Conservation (phyloP, 176 grass and related monocot species). For the sorghum (Sorghum bicolor) region DNA sequence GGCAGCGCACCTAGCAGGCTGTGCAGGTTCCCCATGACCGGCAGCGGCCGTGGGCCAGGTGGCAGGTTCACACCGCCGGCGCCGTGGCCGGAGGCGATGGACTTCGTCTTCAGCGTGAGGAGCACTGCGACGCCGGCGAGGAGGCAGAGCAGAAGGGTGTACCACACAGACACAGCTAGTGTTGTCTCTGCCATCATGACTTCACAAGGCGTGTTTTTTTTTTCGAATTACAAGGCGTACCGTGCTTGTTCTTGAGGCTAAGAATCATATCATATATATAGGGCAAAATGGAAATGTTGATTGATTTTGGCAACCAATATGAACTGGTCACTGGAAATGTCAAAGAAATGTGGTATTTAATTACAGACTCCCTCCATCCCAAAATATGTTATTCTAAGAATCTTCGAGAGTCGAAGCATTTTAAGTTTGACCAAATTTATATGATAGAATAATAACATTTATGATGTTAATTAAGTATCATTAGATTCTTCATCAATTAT, state of each 20-base stretch:
- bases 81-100: not conserved
- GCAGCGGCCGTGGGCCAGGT: constrained; percentile 38
- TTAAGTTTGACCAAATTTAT: no score
- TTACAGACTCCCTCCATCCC: no score
- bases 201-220: not conserved
- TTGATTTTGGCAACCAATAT: not conserved
- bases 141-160: constrained; percentile 2
- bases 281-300: not conserved
- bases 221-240: no score
- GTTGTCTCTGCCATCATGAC: not conserved
- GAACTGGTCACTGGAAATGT: not conserved
- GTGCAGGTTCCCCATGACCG: constrained; percentile 43
- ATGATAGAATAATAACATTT: no score
- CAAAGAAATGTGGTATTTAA: no score
- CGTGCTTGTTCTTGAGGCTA: not conserved
- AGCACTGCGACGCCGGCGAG: not conserved
- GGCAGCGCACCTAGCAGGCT: constrained; percentile 36
- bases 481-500: no score
- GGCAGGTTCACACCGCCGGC: not conserved
- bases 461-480: no score
- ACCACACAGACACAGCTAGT: not conserved
- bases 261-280: not conserved
- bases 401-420: no score
- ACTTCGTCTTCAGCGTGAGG: not conserved
- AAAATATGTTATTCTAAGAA: no score